Conservation (phyloP, 2,329 filamentous ascomycete genomes). For the Aphanocladium album region DNA sequence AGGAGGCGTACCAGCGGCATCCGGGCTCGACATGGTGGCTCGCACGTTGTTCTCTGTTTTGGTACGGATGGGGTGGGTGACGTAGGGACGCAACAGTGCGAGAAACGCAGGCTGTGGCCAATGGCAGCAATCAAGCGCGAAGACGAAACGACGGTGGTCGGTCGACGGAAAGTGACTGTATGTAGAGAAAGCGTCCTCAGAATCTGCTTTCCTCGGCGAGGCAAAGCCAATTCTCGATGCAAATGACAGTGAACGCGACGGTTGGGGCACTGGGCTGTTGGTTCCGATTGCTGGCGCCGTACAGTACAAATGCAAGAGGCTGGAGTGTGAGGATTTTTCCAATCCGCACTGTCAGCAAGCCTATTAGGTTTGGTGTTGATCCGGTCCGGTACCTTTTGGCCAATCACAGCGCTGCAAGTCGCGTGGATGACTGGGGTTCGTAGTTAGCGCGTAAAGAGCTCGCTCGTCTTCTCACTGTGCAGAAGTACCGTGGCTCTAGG, state of each 20-base stretch:
- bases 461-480: not conserved
- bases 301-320: constrained; percentile 25
- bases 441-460: constrained; percentile 2
- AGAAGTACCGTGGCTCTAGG: not conserved
- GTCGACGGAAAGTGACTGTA: not conserved
- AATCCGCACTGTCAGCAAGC: constrained; percentile 37
- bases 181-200: not conserved
- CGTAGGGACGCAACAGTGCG: constrained; percentile 12
- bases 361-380: constrained; percentile 36
- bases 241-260: constrained; percentile 7
- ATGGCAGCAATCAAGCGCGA: not conserved
- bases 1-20: constrained; percentile 35
- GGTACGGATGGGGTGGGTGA: constrained; percentile 19
- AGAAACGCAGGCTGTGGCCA: constrained; percentile 7
- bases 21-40: constrained; percentile 13
- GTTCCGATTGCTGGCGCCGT: constrained; percentile 7
- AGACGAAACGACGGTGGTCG: not conserved
- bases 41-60: constrained; percentile 20
- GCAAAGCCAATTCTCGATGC: constrained; percentile 5
- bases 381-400: constrained; percentile 27
- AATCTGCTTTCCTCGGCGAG: not conserved
- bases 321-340: constrained; percentile 37
- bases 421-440: constrained; percentile 7
- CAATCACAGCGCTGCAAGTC: constrained; percentile 22
- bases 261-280: constrained; percentile 21